Base-by-base conservation (phyloP, 2,329 filamentous ascomycete species). In the Aspergillus persii region DNA sequence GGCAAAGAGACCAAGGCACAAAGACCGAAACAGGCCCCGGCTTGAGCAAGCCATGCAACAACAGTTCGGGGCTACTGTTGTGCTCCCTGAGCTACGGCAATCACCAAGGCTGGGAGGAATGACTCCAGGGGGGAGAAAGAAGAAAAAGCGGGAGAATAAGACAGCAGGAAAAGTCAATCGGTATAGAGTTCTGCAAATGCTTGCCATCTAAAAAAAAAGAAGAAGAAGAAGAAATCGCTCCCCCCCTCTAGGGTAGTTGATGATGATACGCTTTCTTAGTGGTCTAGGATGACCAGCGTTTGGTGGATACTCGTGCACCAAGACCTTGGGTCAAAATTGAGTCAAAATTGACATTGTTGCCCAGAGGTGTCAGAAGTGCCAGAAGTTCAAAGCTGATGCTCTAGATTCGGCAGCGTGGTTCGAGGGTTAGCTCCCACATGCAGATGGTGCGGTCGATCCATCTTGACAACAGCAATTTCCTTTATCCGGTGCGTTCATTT, bases 31-130 rank as follows among this genome's bases (percentile, higher is more conserved):
- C 46, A 50, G 18, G 58, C 53, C 53, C 56, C 59, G 56, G 52
- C 50, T 46, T 63, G 61, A 63, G 59, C 59, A 61, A 58, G 57
- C 57, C 49, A 64, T 66, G 63, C 63, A 64, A 65, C 63, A 64
- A 65, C 61, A 65, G 57, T 41, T 58, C 62, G 63, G 57, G 63
- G 56, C 64, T 68, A 63, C 64, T 64, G 66, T 52, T 68, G 64
- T 68, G 60, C 63, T 61, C 60, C 54, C 57, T 60, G 51, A 33
- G 63, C 57, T 60, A 63, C 56, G 56, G 36, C 58, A 51, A 58
- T 47, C 57, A 54, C 58, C 46, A 50, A 46, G 53, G 50, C 46
- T 39, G 55, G 26, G 26, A 41, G 46, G 30, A 51, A 52, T 33
- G 54, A 41, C 46, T 23, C 29, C 31, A 48, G 31, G 26, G 12